Evolutionary conservation across 441 rosid genomes (phyloP).

Genomic region (Gossypium schwendimanii): DNA sequence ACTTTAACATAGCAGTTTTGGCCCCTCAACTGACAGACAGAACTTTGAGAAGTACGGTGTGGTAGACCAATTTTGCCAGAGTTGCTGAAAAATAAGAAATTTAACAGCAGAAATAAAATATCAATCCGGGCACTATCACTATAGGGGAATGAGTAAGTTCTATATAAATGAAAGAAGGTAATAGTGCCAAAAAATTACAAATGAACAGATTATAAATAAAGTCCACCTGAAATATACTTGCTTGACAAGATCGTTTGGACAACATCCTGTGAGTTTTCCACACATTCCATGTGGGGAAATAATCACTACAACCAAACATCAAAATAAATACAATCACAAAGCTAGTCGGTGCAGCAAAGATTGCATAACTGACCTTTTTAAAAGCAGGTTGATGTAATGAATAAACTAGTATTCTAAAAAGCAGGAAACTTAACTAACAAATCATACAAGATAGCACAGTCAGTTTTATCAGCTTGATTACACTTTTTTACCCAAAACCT

Average conservation of each 20-base stretch:
- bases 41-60: conserved; percentile 60
- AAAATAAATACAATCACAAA: conserved; percentile 24
- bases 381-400: conserved; percentile 2
- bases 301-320: conserved; percentile 51
- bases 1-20: conserved; percentile 79
- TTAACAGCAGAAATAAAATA: conserved; percentile 17
- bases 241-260: conserved; percentile 93
- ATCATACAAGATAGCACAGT: conserved; percentile 12
- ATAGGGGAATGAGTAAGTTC: neutral
- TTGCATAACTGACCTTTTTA: neutral
- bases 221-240: conserved; percentile 79
- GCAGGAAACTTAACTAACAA: conserved; percentile 2
- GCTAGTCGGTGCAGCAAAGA: conserved; percentile 15
- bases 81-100: conserved; percentile 35
- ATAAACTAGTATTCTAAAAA: conserved; percentile 6
- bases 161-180: neutral
- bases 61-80: conserved; percentile 72
- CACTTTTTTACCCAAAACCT: neutral
- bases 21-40: conserved; percentile 54
- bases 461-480: neutral
- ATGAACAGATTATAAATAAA: conserved; percentile 5
- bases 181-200: neutral
- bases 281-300: conserved; percentile 98
- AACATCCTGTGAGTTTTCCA: conserved; percentile 86
- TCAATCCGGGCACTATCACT: conserved; percentile 12